Evolutionary conservation across 345 rosid genomes (phyloP), one percentile per base, ranked within the genome.

Genomic region (Populus nigra): DNA sequence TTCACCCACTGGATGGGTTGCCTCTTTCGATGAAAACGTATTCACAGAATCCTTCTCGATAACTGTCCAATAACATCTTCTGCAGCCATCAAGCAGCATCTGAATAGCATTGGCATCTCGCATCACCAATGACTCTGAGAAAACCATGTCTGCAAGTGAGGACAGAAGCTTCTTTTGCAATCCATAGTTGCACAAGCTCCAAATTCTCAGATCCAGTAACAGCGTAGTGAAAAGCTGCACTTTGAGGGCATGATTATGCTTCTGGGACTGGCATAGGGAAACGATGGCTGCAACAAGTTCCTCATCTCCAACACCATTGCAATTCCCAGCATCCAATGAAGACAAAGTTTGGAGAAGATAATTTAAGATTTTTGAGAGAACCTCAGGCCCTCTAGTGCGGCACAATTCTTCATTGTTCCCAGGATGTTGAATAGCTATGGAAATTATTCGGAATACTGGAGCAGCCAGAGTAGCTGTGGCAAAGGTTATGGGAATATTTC

Each of bases 131-230:
- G 97, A 90, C 86, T 96, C 98, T n/a, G 97, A 91, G 87, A 96
- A 96, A 86, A 96, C 99, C 98, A 92, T 93, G 88, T 96, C 99
- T 70, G 98, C 97, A 68, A 96, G 88, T 23, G 98, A 96, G 78
- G 98, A 94, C 53, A 96, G 82, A 80, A 96, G 91, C 83, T 96
- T 96, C 87, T 96, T 96, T 83, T 96, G 98, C 76, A 96, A 86
- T 68, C 99, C 99, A 81, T 96, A 96, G 88, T 89, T 89, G 89
- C 99, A 96, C 79, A 92, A 85, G 83, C 98, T 92, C 98, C 99
- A 96, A 79, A 92, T 86, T 85, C 88, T 90, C 83, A 96, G 87
- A 89, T 96, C 99, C 84, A 96, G 82, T 72, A 96, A 83, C 81
- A 96, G 88, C 68, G 93, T 90, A 81, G 91, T 85, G 77, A 94